Conservation (phyloP, 768 basidiomycete genomes). For the Mycena floridula region DNA sequence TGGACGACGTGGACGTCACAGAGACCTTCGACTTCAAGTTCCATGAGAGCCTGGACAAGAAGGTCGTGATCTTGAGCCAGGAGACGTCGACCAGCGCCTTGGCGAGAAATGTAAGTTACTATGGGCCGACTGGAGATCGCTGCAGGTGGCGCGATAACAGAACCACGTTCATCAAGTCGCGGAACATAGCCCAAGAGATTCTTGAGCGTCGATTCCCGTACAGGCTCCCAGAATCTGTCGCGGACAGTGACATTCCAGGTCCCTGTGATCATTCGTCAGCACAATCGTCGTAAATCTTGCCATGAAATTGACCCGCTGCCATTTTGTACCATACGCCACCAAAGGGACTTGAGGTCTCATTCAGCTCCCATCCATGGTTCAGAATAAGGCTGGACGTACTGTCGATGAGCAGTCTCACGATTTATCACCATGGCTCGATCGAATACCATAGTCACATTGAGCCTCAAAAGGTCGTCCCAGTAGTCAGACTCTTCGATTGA, state of each 20-base stretch:
- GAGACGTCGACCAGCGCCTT: conserved; percentile 35
- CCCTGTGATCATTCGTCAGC: conserved; percentile 31
- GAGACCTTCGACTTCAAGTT: conserved; percentile 44
- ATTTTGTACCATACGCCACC: conserved; percentile 10
- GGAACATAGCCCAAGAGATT: conserved; percentile 28
- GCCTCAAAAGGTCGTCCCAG: conserved; percentile 52
- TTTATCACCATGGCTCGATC: conserved; percentile 56
- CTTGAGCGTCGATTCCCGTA: conserved; percentile 21
- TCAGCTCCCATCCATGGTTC: background rate
- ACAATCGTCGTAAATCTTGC: conserved; percentile 21
- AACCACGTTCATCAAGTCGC: conserved; percentile 8
- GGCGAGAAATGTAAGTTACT: conserved; percentile 58
- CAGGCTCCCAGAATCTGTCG: conserved; percentile 27
- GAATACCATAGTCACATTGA: conserved; percentile 49
- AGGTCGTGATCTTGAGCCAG: conserved; percentile 40
- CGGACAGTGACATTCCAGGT: conserved; percentile 23
- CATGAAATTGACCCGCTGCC: conserved; percentile 14
- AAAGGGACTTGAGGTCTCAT: background rate
- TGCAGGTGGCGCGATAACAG: conserved; percentile 8
- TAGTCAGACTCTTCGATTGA: conserved; percentile 53
- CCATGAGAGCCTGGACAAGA: conserved; percentile 40
- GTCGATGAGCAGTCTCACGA: conserved; percentile 52
- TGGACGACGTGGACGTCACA: conserved; percentile 37
- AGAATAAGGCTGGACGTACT: conserved; percentile 18
- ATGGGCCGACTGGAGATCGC: conserved; percentile 17